phyloP scores from a whole-genome alignment of 2,329 filamentous ascomycete species.

The Aspergillus ibericus region DNA sequence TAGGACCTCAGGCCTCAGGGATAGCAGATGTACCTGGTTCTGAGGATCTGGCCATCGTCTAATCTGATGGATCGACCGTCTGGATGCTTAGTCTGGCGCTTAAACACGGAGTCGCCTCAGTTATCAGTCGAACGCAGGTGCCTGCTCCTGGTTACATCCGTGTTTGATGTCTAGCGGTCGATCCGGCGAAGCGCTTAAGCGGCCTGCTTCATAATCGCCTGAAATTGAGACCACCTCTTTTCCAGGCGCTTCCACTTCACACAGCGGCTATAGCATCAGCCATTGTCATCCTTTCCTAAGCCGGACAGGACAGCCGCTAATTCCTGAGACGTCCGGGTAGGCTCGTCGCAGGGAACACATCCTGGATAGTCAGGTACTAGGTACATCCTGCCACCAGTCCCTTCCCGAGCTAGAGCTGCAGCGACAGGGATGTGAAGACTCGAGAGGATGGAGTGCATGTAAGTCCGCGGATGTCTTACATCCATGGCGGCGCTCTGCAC shows the following conservation, averaged over 20 bases:
- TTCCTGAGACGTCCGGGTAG: no score
- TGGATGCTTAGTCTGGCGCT: background rate
- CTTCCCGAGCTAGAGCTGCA: background rate
- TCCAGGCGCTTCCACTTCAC: background rate
- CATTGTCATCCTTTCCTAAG: slow-evolving; percentile 1
- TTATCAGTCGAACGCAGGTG: background rate
- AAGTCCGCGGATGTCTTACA: slow-evolving; percentile 13
- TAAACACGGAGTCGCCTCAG: background rate
- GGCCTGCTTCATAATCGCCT: background rate
- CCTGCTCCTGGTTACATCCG: background rate
- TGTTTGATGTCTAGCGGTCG: slow-evolving; percentile 1
- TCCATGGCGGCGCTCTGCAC: slow-evolving; percentile 2
- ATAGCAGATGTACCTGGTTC: background rate
- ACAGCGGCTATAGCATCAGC: background rate
- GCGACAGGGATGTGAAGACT: background rate
- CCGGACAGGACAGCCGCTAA: background rate
- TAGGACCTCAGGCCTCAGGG: no score
- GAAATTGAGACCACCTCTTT: background rate
- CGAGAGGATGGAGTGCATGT: background rate
- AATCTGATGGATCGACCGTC: slow-evolving; percentile 4
- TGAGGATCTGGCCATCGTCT: background rate
- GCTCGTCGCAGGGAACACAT: background rate
- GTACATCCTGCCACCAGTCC: background rate
- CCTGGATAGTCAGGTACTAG: background rate
- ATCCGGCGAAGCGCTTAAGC: slow-evolving; percentile 1